Evolutionary conservation across 805 yeast species (phyloP).

Genomic region (Millerozyma miso): DNA sequence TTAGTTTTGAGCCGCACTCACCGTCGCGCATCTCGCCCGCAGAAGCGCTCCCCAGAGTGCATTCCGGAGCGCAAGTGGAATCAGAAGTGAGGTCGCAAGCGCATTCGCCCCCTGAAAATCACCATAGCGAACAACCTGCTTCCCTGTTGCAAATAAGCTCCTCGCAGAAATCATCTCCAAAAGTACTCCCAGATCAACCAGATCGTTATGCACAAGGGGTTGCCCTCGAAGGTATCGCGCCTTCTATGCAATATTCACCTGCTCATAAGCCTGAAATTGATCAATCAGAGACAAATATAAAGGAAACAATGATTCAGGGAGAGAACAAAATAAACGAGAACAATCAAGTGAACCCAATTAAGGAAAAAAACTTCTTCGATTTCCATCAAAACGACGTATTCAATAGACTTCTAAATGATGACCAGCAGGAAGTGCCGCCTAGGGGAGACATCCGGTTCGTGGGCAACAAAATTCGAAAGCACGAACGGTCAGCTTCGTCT

Average conservation of each 20-base stretch:
- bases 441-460: slow-evolving; percentile 18
- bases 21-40: background rate
- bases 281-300: background rate
- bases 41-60: background rate
- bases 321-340: background rate
- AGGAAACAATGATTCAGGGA: background rate
- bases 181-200: background rate
- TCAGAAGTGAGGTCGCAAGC: background rate
- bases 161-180: background rate
- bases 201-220: background rate
- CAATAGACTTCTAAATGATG: slow-evolving; percentile 15
- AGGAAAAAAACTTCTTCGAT: slow-evolving; percentile 4
- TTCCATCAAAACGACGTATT: slow-evolving; percentile 10
- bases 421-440: slow-evolving; percentile 20
- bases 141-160: background rate
- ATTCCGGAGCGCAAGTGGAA: background rate
- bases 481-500: slow-evolving; percentile 14
- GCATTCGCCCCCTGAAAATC: background rate
- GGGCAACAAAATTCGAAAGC: slow-evolving; percentile 12
- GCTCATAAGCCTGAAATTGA: background rate
- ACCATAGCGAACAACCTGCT: background rate
- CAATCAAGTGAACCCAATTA: slow-evolving; percentile 1
- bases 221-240: background rate
- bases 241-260: background rate
- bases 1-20: background rate